Conservation (phyloP, 371 early-diverging fungal genomes). For the Saksenaea vasiformis region DNA sequence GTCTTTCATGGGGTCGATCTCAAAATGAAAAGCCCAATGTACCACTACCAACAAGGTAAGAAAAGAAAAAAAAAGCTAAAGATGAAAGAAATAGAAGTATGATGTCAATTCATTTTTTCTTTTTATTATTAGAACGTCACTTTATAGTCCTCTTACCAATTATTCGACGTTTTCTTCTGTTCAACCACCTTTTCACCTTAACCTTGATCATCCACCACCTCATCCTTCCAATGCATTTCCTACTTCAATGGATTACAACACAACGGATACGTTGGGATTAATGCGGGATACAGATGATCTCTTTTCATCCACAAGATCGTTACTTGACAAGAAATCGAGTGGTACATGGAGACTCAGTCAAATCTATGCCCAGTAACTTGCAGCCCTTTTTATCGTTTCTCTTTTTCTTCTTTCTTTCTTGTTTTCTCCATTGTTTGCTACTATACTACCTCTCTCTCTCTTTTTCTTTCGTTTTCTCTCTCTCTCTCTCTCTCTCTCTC, state of each 20-base stretch:
- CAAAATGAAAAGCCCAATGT: conserved; percentile 50
- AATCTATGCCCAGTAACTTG: conserved; percentile 26
- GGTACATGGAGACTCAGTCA: conserved; percentile 26
- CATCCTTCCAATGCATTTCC: conserved; percentile 1
- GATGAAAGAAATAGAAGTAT: not conserved
- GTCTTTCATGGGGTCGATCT: conserved; percentile 91
- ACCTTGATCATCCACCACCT: conserved; percentile 2
- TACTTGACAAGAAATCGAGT: conserved; percentile 17
- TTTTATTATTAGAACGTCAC: not conserved
- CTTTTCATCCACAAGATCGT: conserved; percentile 8
- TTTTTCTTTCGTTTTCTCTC: not conserved
- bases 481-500: not conserved
- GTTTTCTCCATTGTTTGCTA: not conserved
- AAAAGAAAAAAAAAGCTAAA: not conserved
- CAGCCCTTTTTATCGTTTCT: conserved; percentile 8
- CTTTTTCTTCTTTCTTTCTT: conserved; percentile 2
- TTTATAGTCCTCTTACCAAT: conserved; percentile 3
- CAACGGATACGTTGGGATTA: conserved; percentile 14
- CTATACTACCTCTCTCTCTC: not conserved
- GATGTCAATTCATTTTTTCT: not conserved
- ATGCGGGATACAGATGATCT: conserved; percentile 14
- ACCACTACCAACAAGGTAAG: not conserved
- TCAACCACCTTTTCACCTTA: not conserved
- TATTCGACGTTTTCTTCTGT: not conserved
- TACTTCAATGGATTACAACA: not conserved